Evolutionary conservation across 768 basidiomycete genomes (phyloP), one percentile per base, ranked within the genome.

Genomic region (Hericium rajendrae): DNA sequence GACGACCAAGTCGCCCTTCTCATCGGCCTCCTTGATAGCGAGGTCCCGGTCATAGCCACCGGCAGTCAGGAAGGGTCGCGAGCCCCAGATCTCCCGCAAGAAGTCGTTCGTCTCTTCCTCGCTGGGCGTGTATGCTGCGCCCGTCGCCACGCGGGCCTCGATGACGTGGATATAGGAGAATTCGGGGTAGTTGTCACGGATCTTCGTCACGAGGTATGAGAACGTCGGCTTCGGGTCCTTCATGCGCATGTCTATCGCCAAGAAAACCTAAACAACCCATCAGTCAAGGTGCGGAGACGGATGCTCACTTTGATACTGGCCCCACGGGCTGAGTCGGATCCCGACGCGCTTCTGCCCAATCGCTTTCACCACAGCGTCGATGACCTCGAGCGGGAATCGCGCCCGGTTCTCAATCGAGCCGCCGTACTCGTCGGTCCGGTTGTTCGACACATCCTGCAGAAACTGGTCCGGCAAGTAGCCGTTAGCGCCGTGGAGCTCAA

Each of bases 381-480:
- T 61, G 54, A 74, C 70, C 62, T 74, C 71, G 18, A 73, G 61
- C 3, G 65, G 52, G 67, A 78, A 75, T 2, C 74, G 66, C 0
- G 65, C 59, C n/a, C 78, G 70, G 67, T 77, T 77, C 65, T 76
- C 76, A 48, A 76, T 60, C 24, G 66, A 69, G 1, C 77, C 78
- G 13, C 78, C 78, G 64, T 75, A 80, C 56, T 69, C 64, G 69
- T 76, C 74, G 20, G 68, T 72, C 39, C 73, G 70, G 50, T 69
- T 65, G 67, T 75, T 74, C 28, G 68, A 61, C 11, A 65, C 64
- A 54, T 68, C 61, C 62, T 76, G 73, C n/a, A 72, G 52, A 67
- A 78, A 77, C 63, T 77, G 75, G 62, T 78, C 73, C 39, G 66
- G 40, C 6, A 72, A 62, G 54, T 71, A 71, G 1, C 71, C 70